Conservation (phyloP, 768 basidiomycete genomes). For the Neoboletus subvelutipes region DNA sequence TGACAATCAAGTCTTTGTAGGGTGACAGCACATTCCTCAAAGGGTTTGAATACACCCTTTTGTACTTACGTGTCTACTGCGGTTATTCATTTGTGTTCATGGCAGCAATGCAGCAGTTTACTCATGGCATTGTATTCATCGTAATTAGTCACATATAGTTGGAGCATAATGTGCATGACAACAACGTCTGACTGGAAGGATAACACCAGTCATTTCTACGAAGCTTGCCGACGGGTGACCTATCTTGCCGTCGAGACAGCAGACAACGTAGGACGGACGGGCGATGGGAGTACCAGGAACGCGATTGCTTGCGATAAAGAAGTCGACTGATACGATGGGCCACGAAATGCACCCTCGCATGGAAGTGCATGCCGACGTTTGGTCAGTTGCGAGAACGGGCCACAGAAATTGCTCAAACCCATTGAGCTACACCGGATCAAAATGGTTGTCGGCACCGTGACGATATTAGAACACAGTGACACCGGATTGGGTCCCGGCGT, state of each 20-base stretch:
- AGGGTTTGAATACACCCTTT: neutral
- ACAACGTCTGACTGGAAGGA: conserved; percentile 4
- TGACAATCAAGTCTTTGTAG: neutral
- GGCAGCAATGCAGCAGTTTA: neutral
- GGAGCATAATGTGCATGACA: conserved; percentile 26
- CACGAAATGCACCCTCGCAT: conserved; percentile 7
- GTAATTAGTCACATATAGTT: conserved; percentile 18
- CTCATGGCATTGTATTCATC: conserved; percentile 17
- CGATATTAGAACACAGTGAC: conserved; percentile 73
- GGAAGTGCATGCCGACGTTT: conserved; percentile 10
- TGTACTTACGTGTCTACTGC: neutral
- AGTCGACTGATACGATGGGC: conserved; percentile 9
- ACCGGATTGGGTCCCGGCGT: conserved; percentile 80
- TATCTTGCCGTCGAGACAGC: conserved; percentile 3
- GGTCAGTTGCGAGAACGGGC: conserved; percentile 4
- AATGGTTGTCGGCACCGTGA: conserved; percentile 1
- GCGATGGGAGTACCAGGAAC: conserved; percentile 1
- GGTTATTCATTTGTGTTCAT: neutral
- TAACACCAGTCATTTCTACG: neutral
- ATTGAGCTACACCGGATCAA: conserved; percentile 10
- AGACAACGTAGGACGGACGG: neutral
- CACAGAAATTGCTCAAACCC: conserved; percentile 14
- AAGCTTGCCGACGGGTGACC: conserved; percentile 5
- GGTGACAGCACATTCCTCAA: neutral
- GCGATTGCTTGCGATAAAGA: conserved; percentile 18